Evolutionary conservation across 2,329 filamentous ascomycete species (phyloP), one percentile per base, ranked within the genome.

Genomic region (Sarocladium kiliense): DNA sequence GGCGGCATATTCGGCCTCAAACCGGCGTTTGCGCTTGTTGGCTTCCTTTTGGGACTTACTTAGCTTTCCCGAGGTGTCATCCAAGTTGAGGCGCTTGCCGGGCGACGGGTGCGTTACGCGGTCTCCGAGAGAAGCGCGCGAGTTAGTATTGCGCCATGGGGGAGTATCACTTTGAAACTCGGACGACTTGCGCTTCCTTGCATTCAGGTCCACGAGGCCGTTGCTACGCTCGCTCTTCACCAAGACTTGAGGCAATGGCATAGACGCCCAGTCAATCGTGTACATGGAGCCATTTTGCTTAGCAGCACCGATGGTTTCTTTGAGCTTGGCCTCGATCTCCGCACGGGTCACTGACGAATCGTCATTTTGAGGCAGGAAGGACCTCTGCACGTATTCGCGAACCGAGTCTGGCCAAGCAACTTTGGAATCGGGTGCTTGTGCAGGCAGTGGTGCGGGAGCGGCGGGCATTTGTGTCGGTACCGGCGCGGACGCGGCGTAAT

Each of bases 21-120:
- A 96, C 63, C 94, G 90, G 66, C 89, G 89, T 71, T 87, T 89
- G 62, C 94, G 88, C 76, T 91, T 92, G 74, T 95, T 93, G 75
- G 90, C 80, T 72, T 97, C 92, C 76, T 87, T 88, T 74, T 89
- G 85, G 71, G 87, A 94, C 89, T 96, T 96, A 94, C 90, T 95
- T 78, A 80, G 67, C 62, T 78, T 79, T 60, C 74, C 71, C 57
- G 73, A 63, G 54, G 74, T 70, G 59, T 79, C 77, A 62, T 78
- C 76, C 67, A 73, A 69, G 56, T 65, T 66, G 58, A 67, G 61
- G 63, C 71, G 73, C 62, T 76, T 77, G 44, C 68, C 66, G 50
- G 67, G 60, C 57, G 77, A 71, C 55, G 77, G 70, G 67, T 84
- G 85, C 62, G 86, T 86, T 67, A 93, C 81, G 63, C 91, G 90